These are phyloP conservation scores for Moesziomyces antarcticus DNA, from an alignment of 1,284 basidiomycete species.

Conservation along the genomic window DNA sequence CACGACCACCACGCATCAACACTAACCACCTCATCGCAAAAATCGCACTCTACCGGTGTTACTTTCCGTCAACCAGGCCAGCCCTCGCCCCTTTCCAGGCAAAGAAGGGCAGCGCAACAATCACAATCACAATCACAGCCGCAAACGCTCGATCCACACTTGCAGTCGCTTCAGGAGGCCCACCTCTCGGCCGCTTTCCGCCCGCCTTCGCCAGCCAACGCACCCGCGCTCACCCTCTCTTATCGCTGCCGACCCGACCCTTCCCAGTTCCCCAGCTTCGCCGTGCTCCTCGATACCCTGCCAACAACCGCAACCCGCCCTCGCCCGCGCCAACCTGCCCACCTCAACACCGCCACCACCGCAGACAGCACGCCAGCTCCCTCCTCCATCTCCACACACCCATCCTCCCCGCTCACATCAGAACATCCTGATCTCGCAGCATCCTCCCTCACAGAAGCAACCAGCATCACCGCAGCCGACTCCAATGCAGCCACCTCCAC, in stretches of 20 bases:
- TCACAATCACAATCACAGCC: neutral
- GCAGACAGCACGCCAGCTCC: conserved; percentile 29
- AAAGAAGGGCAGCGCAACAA: conserved; percentile 17
- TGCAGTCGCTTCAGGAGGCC: conserved; percentile 20
- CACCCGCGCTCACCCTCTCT: conserved; percentile 49
- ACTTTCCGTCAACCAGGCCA: conserved; percentile 10
- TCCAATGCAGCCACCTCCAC: conserved; percentile 10
- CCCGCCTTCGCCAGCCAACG: conserved; percentile 39
- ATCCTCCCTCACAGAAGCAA: conserved; percentile 44
- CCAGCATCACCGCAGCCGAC: conserved; percentile 28
- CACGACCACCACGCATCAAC: conserved; percentile 1
- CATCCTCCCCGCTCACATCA: conserved; percentile 30
- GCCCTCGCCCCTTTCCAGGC: conserved; percentile 17
- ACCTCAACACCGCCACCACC: conserved; percentile 10
- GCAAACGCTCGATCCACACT: conserved; percentile 8
- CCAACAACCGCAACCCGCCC: conserved; percentile 12
- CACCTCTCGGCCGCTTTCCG: conserved; percentile 28
- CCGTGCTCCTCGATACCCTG: conserved; percentile 24
- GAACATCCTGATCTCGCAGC: conserved; percentile 39
- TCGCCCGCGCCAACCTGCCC: neutral
- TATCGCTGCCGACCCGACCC: conserved; percentile 38
- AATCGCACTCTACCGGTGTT: conserved; percentile 1
- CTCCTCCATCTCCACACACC: conserved; percentile 37
- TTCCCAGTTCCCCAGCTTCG: conserved; percentile 21
- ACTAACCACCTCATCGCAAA: conserved; percentile 1